Evolutionary conservation across 768 basidiomycete genomes (phyloP).

Genomic region (Dictyophora rubrovolvata): DNA sequence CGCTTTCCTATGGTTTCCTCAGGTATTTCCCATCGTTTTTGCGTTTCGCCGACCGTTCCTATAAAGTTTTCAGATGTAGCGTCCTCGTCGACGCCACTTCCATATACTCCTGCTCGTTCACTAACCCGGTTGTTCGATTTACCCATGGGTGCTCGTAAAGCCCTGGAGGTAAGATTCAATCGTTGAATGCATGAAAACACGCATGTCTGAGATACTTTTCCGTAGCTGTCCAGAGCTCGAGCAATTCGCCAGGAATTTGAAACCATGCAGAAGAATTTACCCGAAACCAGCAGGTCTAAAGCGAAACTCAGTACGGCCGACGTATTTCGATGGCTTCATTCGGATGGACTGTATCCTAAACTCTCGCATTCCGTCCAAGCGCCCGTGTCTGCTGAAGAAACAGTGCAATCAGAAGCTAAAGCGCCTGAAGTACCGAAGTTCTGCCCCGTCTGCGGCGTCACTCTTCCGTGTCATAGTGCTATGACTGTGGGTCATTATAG

Average conservation of each 20-base stretch:
- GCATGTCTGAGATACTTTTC: constrained; percentile 3
- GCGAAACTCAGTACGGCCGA: constrained; percentile 29
- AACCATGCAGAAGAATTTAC: constrained; percentile 14
- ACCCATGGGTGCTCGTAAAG: constrained; percentile 35
- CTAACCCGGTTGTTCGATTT: constrained; percentile 27
- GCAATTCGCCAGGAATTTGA: constrained; percentile 30
- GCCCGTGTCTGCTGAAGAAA: not conserved
- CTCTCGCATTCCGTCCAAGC: constrained; percentile 11
- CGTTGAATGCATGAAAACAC: not conserved
- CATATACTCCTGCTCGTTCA: constrained; percentile 30
- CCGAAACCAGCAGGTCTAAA: constrained; percentile 10
- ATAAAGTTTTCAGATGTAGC: constrained; percentile 26
- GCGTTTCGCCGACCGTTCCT: not conserved
- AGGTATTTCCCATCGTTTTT: constrained; percentile 19
- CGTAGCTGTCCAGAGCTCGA: constrained; percentile 37
- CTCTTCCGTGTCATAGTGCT: not conserved
- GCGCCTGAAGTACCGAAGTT: not conserved
- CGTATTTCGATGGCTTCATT: constrained; percentile 36
- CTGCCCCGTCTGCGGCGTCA: constrained; percentile 6
- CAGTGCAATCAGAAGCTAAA: not conserved
- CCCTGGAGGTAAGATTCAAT: constrained; percentile 30
- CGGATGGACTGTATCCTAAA: constrained; percentile 30
- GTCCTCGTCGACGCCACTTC: constrained; percentile 18
- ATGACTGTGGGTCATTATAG: not conserved
- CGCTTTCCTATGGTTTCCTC: constrained; percentile 34